phyloP scores from a whole-genome alignment of 192 early-diverging fungal genomes.

The Backusella luteola region DNA sequence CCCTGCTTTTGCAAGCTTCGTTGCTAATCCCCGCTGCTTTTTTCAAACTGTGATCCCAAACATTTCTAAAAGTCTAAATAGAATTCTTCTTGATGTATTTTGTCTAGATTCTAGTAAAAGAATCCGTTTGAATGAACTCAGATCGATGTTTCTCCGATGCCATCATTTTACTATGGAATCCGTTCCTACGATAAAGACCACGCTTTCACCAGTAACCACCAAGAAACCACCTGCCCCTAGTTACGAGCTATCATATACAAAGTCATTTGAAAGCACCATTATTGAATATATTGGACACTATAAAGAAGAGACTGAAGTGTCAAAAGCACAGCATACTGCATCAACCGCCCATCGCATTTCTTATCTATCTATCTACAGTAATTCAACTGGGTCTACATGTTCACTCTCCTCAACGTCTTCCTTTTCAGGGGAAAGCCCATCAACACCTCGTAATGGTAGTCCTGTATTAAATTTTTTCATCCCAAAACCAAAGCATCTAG shows the following conservation, averaged over 20 bases:
- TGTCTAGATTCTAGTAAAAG: slow-evolving; percentile 43
- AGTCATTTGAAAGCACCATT: slow-evolving; percentile 12
- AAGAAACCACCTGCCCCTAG: neutral
- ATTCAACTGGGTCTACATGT: slow-evolving; percentile 1
- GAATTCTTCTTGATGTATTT: slow-evolving; percentile 47
- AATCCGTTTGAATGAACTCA: slow-evolving; percentile 40
- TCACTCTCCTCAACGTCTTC: slow-evolving; percentile 8
- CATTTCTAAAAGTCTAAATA: slow-evolving; percentile 59
- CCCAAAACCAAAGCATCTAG: neutral
- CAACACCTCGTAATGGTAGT: slow-evolving; percentile 13
- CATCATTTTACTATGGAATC: neutral
- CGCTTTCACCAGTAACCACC: neutral
- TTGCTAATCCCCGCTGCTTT: slow-evolving; percentile 53
- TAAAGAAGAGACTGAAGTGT: slow-evolving; percentile 2
- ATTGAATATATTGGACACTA: slow-evolving; percentile 6
- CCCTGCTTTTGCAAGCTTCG: slow-evolving; percentile 55
- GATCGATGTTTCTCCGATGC: slow-evolving; percentile 16
- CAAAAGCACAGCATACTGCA: neutral
- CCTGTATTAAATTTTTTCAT: slow-evolving; percentile 9
- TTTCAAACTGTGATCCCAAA: slow-evolving; percentile 55
- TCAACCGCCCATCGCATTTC: neutral
- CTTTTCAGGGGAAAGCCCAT: neutral
- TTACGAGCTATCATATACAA: neutral
- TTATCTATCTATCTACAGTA: neutral
- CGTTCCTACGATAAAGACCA: neutral